phyloP scores from a whole-genome alignment of 768 basidiomycete genomes.

The Podaxis rugospora region DNA sequence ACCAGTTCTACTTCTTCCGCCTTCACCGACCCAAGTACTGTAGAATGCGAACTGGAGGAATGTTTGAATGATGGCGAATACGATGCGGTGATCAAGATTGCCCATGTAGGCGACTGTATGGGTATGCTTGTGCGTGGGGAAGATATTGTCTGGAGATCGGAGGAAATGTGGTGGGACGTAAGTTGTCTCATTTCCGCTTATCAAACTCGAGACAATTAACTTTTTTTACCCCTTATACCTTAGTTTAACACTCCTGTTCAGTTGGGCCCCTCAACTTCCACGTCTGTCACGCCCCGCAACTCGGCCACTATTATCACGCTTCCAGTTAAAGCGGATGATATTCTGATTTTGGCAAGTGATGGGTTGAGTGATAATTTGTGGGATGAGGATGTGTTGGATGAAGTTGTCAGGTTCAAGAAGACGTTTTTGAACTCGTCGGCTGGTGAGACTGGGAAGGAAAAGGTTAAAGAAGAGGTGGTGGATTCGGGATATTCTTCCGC shows the following conservation, averaged over 20 bases:
- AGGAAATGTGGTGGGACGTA: constrained; percentile 91
- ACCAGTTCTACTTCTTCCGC: not conserved
- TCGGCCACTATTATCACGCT: constrained; percentile 67
- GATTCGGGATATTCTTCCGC: constrained; percentile 5
- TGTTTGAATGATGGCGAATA: constrained; percentile 13
- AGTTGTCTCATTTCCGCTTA: constrained; percentile 25
- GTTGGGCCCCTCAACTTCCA: constrained; percentile 31
- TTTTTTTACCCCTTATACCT: not conserved
- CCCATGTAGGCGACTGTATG: constrained; percentile 86
- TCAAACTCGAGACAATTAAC: not conserved
- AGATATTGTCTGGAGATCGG: constrained; percentile 77
- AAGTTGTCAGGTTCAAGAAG: constrained; percentile 56
- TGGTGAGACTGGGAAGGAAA: not conserved
- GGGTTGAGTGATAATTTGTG: constrained; percentile 85
- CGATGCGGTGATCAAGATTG: constrained; percentile 71
- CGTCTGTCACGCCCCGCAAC: constrained; percentile 28
- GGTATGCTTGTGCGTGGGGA: constrained; percentile 80
- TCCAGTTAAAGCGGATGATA: constrained; percentile 66
- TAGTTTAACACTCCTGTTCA: constrained; percentile 45
- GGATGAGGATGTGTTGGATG: constrained; percentile 85
- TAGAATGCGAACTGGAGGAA: constrained; percentile 10
- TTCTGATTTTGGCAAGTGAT: constrained; percentile 78
- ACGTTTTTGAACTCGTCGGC: constrained; percentile 5
- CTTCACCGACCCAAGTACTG: not conserved
- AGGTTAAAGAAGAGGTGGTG: not conserved